Percentiles rank a stretch among this genome's conserved stretches.
phyloP scores from a whole-genome alignment of 495 filamentous ascomycete genomes.

The Monascus purpureus region DNA sequence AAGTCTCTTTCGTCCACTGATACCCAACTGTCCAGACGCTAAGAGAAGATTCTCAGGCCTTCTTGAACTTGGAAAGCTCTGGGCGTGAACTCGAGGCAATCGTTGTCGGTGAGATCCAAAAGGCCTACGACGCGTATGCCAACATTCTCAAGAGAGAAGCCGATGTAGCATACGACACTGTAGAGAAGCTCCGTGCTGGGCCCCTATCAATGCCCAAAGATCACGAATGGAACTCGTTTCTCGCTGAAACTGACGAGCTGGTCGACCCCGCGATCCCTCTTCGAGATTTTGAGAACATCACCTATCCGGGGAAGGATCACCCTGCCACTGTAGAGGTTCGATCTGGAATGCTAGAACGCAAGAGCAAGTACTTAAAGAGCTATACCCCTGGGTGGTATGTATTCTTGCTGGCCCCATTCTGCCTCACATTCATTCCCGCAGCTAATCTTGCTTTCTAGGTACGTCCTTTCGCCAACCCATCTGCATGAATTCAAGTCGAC shows the following conservation, averaged over 20 bases:
- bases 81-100: slow-evolving; percentile 91
- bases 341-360: slow-evolving; percentile 84
- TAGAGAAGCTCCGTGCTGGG: slow-evolving; percentile 70
- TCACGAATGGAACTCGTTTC: slow-evolving; percentile 75
- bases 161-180: slow-evolving; percentile 60
- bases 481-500: slow-evolving; percentile 96
- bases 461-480: slow-evolving; percentile 90
- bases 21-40: too few species aligned
- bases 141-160: slow-evolving; percentile 80
- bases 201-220: slow-evolving; percentile 86
- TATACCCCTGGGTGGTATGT: slow-evolving; percentile 91
- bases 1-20: slow-evolving; percentile 10
- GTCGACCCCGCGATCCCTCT: slow-evolving; percentile 74
- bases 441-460: slow-evolving; percentile 38
- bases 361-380: slow-evolving; percentile 97
- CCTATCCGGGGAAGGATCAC: slow-evolving; percentile 87
- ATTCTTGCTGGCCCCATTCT: slow-evolving; percentile 1
- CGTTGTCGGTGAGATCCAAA: slow-evolving; percentile 92
- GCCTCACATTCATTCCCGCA: neutral
- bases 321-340: slow-evolving; percentile 75
- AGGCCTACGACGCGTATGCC: slow-evolving; percentile 86
- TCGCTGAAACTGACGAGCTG: slow-evolving; percentile 71
- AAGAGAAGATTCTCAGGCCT: slow-evolving; percentile 68
- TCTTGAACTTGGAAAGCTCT: slow-evolving; percentile 86
- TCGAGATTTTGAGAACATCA: slow-evolving; percentile 66